Evolutionary conservation across 441 rosid species (phyloP), one percentile per base, ranked within the genome.

Genomic region (Bruguiera hainesii): DNA sequence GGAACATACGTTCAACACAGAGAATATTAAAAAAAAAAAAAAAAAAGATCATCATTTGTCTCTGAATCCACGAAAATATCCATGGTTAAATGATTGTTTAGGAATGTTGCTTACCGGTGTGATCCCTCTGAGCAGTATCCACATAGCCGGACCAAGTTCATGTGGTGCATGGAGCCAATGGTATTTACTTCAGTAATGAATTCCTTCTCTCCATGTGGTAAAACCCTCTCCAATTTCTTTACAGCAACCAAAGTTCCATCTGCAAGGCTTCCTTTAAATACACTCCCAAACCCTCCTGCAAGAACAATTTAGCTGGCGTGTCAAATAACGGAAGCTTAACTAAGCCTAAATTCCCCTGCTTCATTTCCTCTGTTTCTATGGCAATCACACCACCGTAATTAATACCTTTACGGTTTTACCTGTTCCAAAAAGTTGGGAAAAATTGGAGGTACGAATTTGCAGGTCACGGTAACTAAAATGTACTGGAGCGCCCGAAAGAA

Each of bases 131-230:
- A 85, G 81, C 97, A 93, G 74, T 86, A 93, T 15, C 97, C 98
- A 2, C 91, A 87, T 2, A 93, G 84, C 33, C 85, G 98, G 69
- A 93, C 98, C 56, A 93, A 78, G 79, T 93, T 93, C 97, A 89
- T 82, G 76, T 93, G 98, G 76, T 93, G 97, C 96, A 89, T 93
- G 7, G 97, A 93, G 56, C 98, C 95, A 61, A 93, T 90, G 35
- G 96, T 89, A 70, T 90, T 93, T 30, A 93, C 98, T 84, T 93
- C 98, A n/a, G 97, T 84, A 56, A 84, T 76, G 55, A 93, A 93
- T 72, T 90, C 98, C 78, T 76, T 87, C 75, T 93, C 89, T 2
- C 98, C 98, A 31, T 93, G 97, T 20, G 97, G 93, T 68, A 87
- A 81, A 64, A 84, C 80, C 71, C 81, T 85, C 70, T 93, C 95